Evolutionary conservation across 768 basidiomycete species (phyloP), one percentile per base, ranked within the genome.

Genomic region (Auricularia auricula-judae): DNA sequence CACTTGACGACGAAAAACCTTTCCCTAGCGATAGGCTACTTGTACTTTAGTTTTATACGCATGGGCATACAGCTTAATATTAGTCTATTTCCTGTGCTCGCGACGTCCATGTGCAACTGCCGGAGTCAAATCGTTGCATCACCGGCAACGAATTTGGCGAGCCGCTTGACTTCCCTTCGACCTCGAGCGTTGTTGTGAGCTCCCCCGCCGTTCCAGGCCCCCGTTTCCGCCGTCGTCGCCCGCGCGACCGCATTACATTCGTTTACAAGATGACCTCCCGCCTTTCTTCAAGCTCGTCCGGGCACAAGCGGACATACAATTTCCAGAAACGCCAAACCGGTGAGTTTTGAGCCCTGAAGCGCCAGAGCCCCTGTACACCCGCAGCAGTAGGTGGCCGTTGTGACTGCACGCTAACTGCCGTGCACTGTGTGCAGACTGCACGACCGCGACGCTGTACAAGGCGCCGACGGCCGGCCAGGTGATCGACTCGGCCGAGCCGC

Each of bases 381-480:
- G 29, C 8, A 56, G 12, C 54, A 56, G 29, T 2, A 3, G 29
- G 29, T 2, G 29, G 29, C 29, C 29, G 29, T 29, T 29, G 29
- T 29, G 29, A 29, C 29, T 29, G 29, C 29, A 29, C 2, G 29
- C 29, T 29, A 29, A 29, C 2, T 56, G 12, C 23, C n/a, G 14
- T 56, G 56, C 2, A 5, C 21, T 34, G 23, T 56, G 54, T 21
- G 56, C 61, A 68, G 68, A 35, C 29, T 68, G 68, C 62, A 54
- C 54, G 36, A 29, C 47, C 4, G 56, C 56, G 1, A 61, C 54
- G 18, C 84, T 91, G 71, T 88, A 88, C 76, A 79, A 72, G 43
- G 72, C 77, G 5, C 89, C 89, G 0, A 73, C 79, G 2, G 75
- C 77, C 21, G 80, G 80, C 8, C 72, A 78, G 51, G 72, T 74